A percentile compares a stretch with the other conserved stretches of the same genome.
phyloP scores from a whole-genome alignment of 495 filamentous ascomycete genomes.

The Massariosphaeria phaeospora region DNA sequence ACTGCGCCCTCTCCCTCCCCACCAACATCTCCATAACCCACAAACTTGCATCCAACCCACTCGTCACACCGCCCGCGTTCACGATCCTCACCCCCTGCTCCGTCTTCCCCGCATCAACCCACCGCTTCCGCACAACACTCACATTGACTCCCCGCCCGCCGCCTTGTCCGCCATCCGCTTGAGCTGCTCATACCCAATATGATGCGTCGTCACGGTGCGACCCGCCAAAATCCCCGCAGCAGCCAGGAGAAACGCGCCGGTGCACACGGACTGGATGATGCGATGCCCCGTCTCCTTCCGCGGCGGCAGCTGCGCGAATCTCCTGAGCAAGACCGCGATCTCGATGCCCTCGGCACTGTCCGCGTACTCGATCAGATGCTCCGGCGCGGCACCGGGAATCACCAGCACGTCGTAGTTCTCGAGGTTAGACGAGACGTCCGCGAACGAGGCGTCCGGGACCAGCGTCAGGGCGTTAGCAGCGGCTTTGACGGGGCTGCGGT shows the following conservation, averaged over 20 bases:
- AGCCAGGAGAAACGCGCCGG: constrained; percentile 20
- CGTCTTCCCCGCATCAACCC: constrained; percentile 24
- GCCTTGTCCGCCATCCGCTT: constrained; percentile 14
- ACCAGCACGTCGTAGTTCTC: constrained; percentile 23
- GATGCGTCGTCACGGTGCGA: constrained; percentile 20
- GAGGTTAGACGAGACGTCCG: background rate
- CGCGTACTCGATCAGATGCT: constrained; percentile 31
- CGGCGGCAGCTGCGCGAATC: constrained; percentile 34
- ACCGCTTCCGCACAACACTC: constrained; percentile 17
- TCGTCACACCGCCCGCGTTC: constrained; percentile 25
- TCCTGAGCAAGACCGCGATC: constrained; percentile 36
- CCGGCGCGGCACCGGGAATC: constrained; percentile 25
- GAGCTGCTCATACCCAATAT: constrained; percentile 15
- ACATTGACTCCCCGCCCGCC: constrained; percentile 13
- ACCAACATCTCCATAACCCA: constrained; percentile 13
- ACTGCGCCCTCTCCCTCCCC: constrained; percentile 23
- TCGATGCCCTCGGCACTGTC: constrained; percentile 24
- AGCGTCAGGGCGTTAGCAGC: constrained; percentile 31
- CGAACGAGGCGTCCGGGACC: constrained; percentile 30
- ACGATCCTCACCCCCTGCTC: constrained; percentile 25
- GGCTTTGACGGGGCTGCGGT: constrained; percentile 24
- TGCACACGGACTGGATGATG: constrained; percentile 21
- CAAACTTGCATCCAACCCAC: constrained; percentile 25
- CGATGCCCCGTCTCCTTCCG: constrained; percentile 10
- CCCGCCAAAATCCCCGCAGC: constrained; percentile 12